Base-by-base conservation (phyloP, 2,329 filamentous ascomycete genomes). In the Epichloe aotearoae region DNA sequence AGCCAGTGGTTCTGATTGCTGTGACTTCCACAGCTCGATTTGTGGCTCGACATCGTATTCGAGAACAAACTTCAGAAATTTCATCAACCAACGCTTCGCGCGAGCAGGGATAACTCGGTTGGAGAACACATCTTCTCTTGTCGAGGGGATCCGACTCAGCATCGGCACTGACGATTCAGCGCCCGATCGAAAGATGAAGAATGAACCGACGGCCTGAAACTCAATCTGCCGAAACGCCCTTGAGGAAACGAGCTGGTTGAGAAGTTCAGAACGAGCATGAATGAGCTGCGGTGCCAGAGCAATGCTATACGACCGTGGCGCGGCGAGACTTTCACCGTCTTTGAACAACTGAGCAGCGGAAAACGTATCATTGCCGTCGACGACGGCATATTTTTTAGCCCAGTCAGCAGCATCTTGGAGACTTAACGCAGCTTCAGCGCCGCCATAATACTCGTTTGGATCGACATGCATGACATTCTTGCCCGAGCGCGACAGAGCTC, bases 381-480 rank as follows among this genome's bases (percentile, higher is more conserved):
- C 54, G 5, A 53, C 55, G 14, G 60, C 58, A 45, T 73, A 60
- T 49, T 60, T 59, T 45, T 73, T 69, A 43, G 75, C 81, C 88
- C 89, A 97, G 38, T 76, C 74, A 58, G 90, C 83, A 38, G 80
- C 83, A 64, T 96, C 91, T 54, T 87, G 78, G 37, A 96, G 73
- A 66, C 83, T 93, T 57, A 97, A 79, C 2, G 88, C 88, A 55
- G 91, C 89, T 64, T 95, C 88, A 39, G 83, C 66, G 49, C 86
- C 86, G 60, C 91, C 91, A 69, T 97, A 97, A 68, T 88, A 95
- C 55, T 82, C 76, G 70, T 95, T 90, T 56, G 79, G 77, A 64
- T 97, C 91, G 64, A 96, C 73, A 66, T 97, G 91, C 53, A 97
- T 78, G 57, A 96, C 80, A 61, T 88, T 93, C 74, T 95, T 95